Evolutionary conservation across 1,284 basidiomycete genomes (phyloP).

Genomic region (Taiwanofungus camphoratus): DNA sequence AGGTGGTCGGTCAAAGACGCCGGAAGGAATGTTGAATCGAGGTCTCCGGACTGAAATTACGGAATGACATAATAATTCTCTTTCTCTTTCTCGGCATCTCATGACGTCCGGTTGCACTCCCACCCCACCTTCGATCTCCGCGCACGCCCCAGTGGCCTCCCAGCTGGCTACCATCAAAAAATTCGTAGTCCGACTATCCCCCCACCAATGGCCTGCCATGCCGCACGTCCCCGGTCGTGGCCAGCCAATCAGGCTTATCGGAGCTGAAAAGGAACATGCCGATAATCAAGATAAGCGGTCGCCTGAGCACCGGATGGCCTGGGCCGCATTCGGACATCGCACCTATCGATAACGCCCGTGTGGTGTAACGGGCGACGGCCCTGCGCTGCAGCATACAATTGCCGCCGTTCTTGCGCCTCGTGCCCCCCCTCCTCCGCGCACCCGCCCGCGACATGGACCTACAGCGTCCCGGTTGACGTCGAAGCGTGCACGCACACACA

Average conservation of each 20-base stretch:
- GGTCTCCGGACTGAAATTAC: neutral
- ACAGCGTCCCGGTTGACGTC: too few species aligned
- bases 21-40: slow-evolving; percentile 3
- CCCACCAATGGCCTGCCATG: neutral
- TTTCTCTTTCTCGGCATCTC: slow-evolving; percentile 3
- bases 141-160: neutral
- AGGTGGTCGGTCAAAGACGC: slow-evolving; percentile 5
- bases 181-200: neutral
- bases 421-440: too few species aligned
- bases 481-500: too few species aligned
- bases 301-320: too few species aligned
- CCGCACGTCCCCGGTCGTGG: too few species aligned
- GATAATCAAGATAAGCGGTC: neutral
- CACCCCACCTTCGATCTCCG: slow-evolving; percentile 4
- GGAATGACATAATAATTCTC: slow-evolving; percentile 6
- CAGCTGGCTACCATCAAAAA: too few species aligned
- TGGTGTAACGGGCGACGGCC: too few species aligned
- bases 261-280: neutral
- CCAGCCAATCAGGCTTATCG: neutral
- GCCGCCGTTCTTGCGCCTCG: too few species aligned
- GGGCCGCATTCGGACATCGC: too few species aligned
- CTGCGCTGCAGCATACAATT: too few species aligned
- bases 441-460: too few species aligned
- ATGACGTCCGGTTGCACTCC: slow-evolving; percentile 6
- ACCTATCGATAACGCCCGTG: too few species aligned